Conservation (phyloP, 495 filamentous ascomycete genomes). For the Talaromyces wortmannii region DNA sequence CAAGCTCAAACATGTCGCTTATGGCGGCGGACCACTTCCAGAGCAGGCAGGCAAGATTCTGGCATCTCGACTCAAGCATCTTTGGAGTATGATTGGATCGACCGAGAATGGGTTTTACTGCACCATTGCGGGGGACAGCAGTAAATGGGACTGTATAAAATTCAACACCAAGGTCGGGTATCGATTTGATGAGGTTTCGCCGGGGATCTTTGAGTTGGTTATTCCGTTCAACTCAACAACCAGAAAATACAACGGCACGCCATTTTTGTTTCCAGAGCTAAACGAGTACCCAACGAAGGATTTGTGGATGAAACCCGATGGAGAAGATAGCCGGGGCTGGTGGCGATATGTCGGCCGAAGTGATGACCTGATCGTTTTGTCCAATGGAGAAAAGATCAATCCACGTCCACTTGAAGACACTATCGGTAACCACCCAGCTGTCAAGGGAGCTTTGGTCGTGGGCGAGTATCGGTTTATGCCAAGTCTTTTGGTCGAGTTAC, state of each 20-base stretch:
- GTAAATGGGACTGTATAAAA: background rate
- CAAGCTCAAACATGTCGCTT: background rate
- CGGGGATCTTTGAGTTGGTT: background rate
- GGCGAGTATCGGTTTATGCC: slow-evolving; percentile 26
- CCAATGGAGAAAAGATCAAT: slow-evolving; percentile 59
- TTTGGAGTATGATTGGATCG: background rate
- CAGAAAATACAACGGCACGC: no score
- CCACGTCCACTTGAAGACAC: slow-evolving; percentile 40
- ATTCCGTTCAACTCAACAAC: background rate
- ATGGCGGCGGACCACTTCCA: background rate
- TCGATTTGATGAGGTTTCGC: no score
- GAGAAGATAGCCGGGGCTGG: slow-evolving; percentile 10
- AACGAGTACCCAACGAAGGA: no score
- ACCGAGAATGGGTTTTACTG: background rate
- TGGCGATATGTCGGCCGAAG: slow-evolving; percentile 47
- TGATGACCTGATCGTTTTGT: slow-evolving; percentile 59
- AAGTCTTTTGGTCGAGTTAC: slow-evolving; percentile 23
- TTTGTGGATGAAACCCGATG: no score
- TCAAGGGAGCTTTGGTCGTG: slow-evolving; percentile 21
- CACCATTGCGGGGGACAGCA: background rate
- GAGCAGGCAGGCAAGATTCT: background rate
- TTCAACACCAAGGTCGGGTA: no score
- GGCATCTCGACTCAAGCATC: background rate
- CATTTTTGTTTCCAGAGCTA: no score
- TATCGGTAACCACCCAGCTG: slow-evolving; percentile 13